Conservation (phyloP, 306 rosid species). For the Mimosa bimucronata region DNA sequence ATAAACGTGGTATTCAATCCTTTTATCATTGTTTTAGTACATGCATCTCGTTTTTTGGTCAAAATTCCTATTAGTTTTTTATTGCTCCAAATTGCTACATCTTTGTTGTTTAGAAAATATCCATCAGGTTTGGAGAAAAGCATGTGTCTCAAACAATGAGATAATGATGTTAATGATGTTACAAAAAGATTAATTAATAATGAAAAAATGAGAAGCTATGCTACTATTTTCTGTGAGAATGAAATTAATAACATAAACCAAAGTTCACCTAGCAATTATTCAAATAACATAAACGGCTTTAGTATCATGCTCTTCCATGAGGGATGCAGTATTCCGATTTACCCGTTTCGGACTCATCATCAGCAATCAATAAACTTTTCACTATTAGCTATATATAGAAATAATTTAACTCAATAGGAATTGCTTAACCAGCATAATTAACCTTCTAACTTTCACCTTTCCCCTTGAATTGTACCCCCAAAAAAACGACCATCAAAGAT, state of each 20-base stretch:
- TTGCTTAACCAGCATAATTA: neutral
- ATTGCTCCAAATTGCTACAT: neutral
- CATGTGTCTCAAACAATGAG: neutral
- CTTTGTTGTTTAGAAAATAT: neutral
- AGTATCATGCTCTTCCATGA: too few relatives aligned
- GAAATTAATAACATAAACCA: neutral
- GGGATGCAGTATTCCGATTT: too few relatives aligned
- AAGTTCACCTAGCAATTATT: neutral
- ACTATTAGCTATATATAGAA: slow-evolving; percentile 7
- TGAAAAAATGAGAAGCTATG: neutral
- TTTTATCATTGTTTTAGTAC: slow-evolving; percentile 1
- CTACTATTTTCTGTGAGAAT: neutral
- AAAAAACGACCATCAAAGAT: neutral
- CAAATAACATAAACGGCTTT: neutral
- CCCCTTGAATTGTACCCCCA: neutral
- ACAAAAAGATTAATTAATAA: neutral
- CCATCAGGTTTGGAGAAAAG: neutral
- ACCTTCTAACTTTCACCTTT: neutral
- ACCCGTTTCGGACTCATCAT: neutral
- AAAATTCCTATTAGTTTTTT: neutral
- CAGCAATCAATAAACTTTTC: slow-evolving; percentile 24
- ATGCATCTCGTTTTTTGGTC: neutral
- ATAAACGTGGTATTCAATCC: neutral
- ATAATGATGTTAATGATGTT: neutral
- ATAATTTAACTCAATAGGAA: neutral